Base-by-base conservation (phyloP, 2,329 filamentous ascomycete genomes). In the Claviceps maximensis region DNA sequence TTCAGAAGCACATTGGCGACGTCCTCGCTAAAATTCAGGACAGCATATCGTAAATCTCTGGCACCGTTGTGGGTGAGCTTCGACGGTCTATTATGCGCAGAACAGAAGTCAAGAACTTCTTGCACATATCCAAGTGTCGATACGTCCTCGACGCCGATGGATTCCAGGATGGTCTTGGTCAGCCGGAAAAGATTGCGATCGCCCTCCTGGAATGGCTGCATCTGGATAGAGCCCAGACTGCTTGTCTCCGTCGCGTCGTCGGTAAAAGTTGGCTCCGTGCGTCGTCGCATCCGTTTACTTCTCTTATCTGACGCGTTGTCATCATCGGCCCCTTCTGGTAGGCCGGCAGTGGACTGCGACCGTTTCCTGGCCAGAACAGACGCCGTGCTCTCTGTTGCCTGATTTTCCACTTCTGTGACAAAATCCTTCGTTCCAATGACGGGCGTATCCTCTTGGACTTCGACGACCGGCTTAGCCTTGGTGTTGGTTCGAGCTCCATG, bases 231-330 rank as follows among this genome's bases (percentile, higher is more conserved):
- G 51, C 76, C 71, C 27, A 76, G 67, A 1, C 72, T 73, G 50
- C 71, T 75, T 7, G 77, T 71, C 55, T 82, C 79, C 15, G 75
- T 63, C 0, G 68, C 65, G 49, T 81, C 80, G 38, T 78, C 79
- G 4, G 69, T 65, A 12, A 75, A 71, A 3, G 74, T 77, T 45
- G 84, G 81, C 40, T 71, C 69, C 5, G 56, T 58, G 50, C 68
- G 59, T 52, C 82, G 73, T 47, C 82, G 74, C 31, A 81, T 81
- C 49, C 83, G 72, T 61, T 86, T 86, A 64, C 81, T 84, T 53
- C 82, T 72, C 60, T 83, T 84, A 51, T 78, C 76, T 12, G 77
- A 73, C 2, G 69, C 70, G 25, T 71, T 74, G 36, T 84, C 80
- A 50, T 84, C 80, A 8, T 82, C 79, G 0, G 62, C 70, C 0